Evolutionary conservation across 495 filamentous ascomycete genomes (phyloP), one percentile per base, ranked within the genome.

Genomic region (Podospora pseudoanserina): DNA sequence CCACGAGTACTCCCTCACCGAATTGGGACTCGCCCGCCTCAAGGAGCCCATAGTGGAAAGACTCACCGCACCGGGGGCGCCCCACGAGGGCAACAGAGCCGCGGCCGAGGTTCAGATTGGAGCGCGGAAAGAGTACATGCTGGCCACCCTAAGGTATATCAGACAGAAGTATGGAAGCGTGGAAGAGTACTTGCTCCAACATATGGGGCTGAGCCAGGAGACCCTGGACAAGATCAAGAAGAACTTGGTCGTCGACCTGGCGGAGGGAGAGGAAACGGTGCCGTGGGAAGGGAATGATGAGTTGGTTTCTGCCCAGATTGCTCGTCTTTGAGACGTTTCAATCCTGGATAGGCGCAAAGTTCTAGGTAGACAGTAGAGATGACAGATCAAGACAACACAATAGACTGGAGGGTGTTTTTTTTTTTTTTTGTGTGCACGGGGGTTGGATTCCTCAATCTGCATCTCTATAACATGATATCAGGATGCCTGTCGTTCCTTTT

Each of bases 1-100:
- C 7, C 73, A 85, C 55, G 89, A 91, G 74, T 91, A 91, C 74
- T 79, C 79, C 57, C 77, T 91, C 16, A 89, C 87, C 0, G 82
- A 86, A 15, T 34, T 87, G 6, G 88, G 86, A 0, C 74, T 88
- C 28, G 77, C 75, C 23, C 74, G 68, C 3, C 77, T 79, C 61
- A 81, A 81, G 60, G 73, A 78, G 19, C 71, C 75, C 39, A 80
- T 87, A 57, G 71, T 87, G 28, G 64, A 76, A 49, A 79, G 81
- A 60, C 69, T 86, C 70, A 76, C 82, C 67, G 61, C 67, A 39
- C 80, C n/a, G 4, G 55, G 78, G 65, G 74, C 78, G 4, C 74
- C 80, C 20, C 76, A 86, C 69, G 71, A 76, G 61, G 79, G 79
- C 2, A 77, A 84, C 68, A 73, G 79, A 13, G 75, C 67, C 16